Conservation (phyloP, 2,329 filamentous ascomycete genomes). For the Stromatinia cepivora region DNA sequence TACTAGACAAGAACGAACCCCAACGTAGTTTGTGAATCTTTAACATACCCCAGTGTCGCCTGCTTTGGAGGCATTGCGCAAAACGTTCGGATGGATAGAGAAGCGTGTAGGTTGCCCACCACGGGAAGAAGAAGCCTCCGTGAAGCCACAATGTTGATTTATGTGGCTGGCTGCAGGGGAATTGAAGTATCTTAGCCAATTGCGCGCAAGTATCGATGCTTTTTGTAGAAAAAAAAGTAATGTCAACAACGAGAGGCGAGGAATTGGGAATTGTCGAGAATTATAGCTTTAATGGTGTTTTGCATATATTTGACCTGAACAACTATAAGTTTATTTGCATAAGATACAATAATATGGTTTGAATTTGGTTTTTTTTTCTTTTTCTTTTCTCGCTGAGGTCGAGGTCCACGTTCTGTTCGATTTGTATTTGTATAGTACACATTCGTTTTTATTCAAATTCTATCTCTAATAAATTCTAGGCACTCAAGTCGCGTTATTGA, state of each 20-base stretch:
- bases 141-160: conserved; percentile 38
- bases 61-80: conserved; percentile 50
- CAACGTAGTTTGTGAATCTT: conserved; percentile 69
- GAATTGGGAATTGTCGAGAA: not conserved
- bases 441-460: not conserved
- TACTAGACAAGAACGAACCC: conserved; percentile 54
- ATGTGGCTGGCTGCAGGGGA: conserved; percentile 5
- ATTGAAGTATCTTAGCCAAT: not conserved
- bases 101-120: conserved; percentile 28
- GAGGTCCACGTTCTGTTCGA: not conserved
- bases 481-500: not conserved
- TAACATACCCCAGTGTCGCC: conserved; percentile 86
- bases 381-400: no score
- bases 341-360: not conserved
- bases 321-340: no score
- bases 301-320: not conserved
- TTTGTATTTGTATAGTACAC: not conserved
- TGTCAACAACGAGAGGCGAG: not conserved
- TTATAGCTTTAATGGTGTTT: not conserved
- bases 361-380: not conserved
- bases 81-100: conserved; percentile 27
- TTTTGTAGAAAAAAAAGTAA: not conserved
- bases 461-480: conserved; percentile 5
- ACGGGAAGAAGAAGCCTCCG: conserved; percentile 27
- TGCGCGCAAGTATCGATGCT: not conserved